Base-by-base conservation (phyloP, 371 early-diverging fungal genomes). In the Syncephalastrum sp. region DNA sequence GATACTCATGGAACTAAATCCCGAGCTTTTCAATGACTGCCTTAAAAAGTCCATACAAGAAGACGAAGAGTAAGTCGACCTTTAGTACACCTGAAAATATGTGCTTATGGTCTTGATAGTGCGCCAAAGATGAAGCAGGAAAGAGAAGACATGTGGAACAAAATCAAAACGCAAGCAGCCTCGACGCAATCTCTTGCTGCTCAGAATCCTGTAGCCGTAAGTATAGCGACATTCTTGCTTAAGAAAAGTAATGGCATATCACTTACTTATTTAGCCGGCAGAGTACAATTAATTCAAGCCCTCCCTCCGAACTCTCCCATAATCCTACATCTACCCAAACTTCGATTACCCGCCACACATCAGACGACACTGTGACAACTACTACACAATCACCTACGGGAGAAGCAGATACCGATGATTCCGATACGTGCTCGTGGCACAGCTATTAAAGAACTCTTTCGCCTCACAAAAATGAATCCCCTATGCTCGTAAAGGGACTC, bases 1-100 rank as follows among this genome's bases (percentile, higher is more conserved):
- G 57, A 81, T 94, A 49, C 91, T 97, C 59, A 94, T 93, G 88
- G 91, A 93, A 47, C 85, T 93, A 33, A 89, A 91, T 69, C 93
- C 95, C 25, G 85, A 85, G 56, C 72, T 97, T 38, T 98, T 96
- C 77, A 96, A 97, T 38, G 85, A 90, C 51, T 91, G 91, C 70
- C 87, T 91, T 13, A 86, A 87, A 54, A 80, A 88, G 61, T 92
- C 46, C 33, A 44, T 51, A 8, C 23, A 53, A 7, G 51, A 47
- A 19, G 54, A 60, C 43, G 54, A 60, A 54, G 42, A 60, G 60
- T 60, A 54, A 48, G 50, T 48, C 10, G 5, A 33, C 6, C 10
- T 33, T 33, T 33, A 12, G 38, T 12, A 10, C 12, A 10, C 38
- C 10, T 33, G 14, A 17, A 1, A 6, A 8, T 6, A 50, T 24